A percentile compares a stretch with the other conserved stretches of the same genome.
Conservation (phyloP, 106 monocot species). For the Acorus calamus region DNA sequence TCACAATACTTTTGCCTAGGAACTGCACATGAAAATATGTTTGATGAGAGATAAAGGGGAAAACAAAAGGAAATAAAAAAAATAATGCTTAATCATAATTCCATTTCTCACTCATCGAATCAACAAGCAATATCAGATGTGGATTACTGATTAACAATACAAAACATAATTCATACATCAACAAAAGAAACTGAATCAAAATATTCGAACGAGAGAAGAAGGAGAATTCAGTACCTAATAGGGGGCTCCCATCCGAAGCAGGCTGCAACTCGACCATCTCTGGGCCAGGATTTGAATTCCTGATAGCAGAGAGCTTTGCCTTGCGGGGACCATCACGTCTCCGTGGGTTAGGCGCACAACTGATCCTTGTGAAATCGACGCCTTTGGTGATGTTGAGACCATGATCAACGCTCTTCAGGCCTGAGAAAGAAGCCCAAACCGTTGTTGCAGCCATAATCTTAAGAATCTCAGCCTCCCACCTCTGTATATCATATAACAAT, state of each 20-base stretch:
- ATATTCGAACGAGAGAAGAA: no score
- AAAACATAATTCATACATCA: no score
- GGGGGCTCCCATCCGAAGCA: slow-evolving; percentile 79
- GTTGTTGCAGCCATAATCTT: slow-evolving; percentile 35
- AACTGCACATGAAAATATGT: slow-evolving; percentile 27
- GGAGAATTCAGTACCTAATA: slow-evolving; percentile 48
- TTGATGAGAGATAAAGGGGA: neutral
- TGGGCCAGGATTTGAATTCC: slow-evolving; percentile 53
- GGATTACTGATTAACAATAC: no score
- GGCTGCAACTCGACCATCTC: slow-evolving; percentile 67
- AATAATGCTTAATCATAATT: neutral
- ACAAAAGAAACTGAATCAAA: no score
- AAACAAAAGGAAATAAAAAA: neutral
- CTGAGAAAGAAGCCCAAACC: slow-evolving; percentile 39
- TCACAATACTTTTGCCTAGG: slow-evolving; percentile 99
- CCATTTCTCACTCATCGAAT: no score
- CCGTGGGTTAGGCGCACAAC: slow-evolving; percentile 2
- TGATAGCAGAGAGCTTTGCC: slow-evolving; percentile 14
- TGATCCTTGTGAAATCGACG: slow-evolving; percentile 57
- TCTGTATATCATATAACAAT: no score
- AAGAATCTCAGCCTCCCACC: no score
- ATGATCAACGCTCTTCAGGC: slow-evolving; percentile 21
- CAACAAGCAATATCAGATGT: no score
- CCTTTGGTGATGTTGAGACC: slow-evolving; percentile 34
- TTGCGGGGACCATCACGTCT: slow-evolving; percentile 13